Evolutionary conservation across 805 yeast species (phyloP), one percentile per base, ranked within the genome.

Genomic region (Myxozyma nipponensis): DNA sequence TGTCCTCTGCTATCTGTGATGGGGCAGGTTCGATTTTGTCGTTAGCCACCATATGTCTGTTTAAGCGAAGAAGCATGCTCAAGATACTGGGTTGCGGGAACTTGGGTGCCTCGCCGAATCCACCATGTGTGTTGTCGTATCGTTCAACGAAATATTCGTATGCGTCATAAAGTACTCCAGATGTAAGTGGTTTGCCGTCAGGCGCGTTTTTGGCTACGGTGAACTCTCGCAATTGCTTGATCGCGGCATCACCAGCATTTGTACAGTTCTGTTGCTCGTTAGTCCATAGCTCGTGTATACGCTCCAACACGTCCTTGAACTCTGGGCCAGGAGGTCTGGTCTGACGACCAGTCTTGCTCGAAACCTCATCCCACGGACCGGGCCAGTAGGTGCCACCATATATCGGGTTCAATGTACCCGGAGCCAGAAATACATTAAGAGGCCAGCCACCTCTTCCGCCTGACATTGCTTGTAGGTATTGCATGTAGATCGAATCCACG

Each of bases 351-450:
- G 57, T 46, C 38, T 46, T 42, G 22, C 25, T 42, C 17, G 48
- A n/a, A 18, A 52, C 45, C 46, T 50, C 59, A 13, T 56, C 64
- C 45, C 51, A 39, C 1, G 71, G 69, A 2, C 70, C 70, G 1
- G 67, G 61, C 69, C 70, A 68, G 48, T 66, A 70, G 4, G 70
- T 67, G 3, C 73, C 74, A 2, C 70, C 73, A 47, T 61, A 66
- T 30, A 69, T 61, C 15, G 73, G 73, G 32, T 60, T 61, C 42
- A 65, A 58, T 1, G 63, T 44, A 2, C 62, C 63, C 1, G 73
- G 73, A 1, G 63, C 61, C 44, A 70, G 58, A 52, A 70, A 68
- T 2, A 65, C 70, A 50, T 69, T 69, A 39, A 70, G 54, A 3
- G 73, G 73, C 73, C 73, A 70, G 18, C 73, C 73, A 10, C 71